Evolutionary conservation across 306 rosid genomes (phyloP), one percentile per base, ranked within the genome.

Genomic region (Adenanthera pavonina): DNA sequence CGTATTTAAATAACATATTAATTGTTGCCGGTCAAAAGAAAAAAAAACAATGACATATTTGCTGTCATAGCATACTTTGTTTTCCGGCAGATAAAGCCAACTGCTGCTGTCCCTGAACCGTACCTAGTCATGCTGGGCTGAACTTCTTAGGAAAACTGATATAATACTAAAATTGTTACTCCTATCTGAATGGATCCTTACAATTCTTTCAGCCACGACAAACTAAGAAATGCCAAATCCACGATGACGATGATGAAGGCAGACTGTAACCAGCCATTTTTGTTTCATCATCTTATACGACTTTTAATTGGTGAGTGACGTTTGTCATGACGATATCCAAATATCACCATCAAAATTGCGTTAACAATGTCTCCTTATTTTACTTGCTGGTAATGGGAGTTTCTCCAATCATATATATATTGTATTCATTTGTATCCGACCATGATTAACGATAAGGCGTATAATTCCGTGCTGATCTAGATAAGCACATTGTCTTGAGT

Each of bases 261-360:
- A 35, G 46, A 59, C 33, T 15, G 8, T n/a, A 8, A 41, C 5
- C 17, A 41, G 10, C 51, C 14, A 7, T 3, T 5, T 40, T 73
- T 52, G 7, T 40, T 14, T 38, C 47, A 68, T 59, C 47, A 20
- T 13, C 30, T 3, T 7, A 33, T 51, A 52, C 64, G 47, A 6
- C 46, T 14, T 68, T 46, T 66, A 57, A 68, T 33, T 40, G 76
- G 59, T 49, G n/a, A 59, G 43, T 51, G 59, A 30, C 30, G 34
- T 48, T 51, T 74, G 33, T 53, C 51, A 59, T 33, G 82, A 66
- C 35, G 66, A 64, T 57, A 84, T 69, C 84, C 81, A 83, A 77
- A 4, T 77, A 60, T 77, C 78, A 57, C 54, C 59, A 77, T 71
- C 84, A 53, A 69, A 69, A 73, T 84, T 78, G 79, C 53, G 54